Evolutionary conservation across 257 asterid species (phyloP).

Genomic region (Pogostemon cablin): DNA sequence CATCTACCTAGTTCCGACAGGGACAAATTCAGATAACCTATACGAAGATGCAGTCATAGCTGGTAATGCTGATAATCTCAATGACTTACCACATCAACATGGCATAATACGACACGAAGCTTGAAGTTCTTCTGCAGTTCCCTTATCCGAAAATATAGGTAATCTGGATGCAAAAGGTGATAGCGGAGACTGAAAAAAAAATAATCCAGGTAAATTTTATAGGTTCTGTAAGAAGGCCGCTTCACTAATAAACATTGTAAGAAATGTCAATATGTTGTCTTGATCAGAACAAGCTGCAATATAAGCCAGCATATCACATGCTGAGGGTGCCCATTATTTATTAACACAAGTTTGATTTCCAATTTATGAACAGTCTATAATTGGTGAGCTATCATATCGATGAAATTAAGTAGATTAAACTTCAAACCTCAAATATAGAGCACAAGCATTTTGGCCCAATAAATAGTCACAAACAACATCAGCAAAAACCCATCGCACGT

Average conservation of each 20-base stretch:
- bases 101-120: conserved; percentile 92
- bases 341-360: background rate
- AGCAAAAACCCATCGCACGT: conserved; percentile 88
- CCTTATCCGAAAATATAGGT: conserved; percentile 88
- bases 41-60: conserved; percentile 13
- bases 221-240: background rate
- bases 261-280: background rate
- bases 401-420: conserved; percentile 19
- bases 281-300: conserved; percentile 18
- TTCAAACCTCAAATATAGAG: conserved; percentile 84
- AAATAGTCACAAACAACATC: conserved; percentile 80
- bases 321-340: too few species aligned
- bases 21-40: conserved; percentile 28
- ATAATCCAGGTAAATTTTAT: conserved; percentile 16
- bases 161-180: conserved; percentile 98
- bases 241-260: background rate
- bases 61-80: conserved; percentile 22
- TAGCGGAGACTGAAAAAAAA: conserved; percentile 76
- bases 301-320: background rate
- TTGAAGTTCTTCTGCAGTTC: conserved; percentile 89
- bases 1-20: conserved; percentile 80
- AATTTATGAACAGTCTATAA: conserved; percentile 13
- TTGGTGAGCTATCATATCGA: background rate
- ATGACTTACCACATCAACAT: conserved; percentile 86
- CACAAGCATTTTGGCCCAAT: conserved; percentile 80